These are phyloP conservation scores for Vitis hybrid DNA, from an alignment of 177 flowering plant genomes.

Conservation along the genomic window DNA sequence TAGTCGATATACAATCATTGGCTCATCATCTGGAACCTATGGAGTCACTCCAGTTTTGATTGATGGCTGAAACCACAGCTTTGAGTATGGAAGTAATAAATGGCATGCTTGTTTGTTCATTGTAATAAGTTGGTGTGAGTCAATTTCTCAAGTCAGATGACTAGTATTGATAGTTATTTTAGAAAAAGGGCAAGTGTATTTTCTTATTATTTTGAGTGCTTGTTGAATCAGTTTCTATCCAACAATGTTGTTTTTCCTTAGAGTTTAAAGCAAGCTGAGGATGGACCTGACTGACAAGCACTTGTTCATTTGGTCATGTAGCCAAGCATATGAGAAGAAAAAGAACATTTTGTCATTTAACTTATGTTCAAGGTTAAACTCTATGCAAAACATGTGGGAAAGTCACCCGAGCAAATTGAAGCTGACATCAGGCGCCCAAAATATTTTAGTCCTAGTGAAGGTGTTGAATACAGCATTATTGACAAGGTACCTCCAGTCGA, in stretches of 20 bases:
- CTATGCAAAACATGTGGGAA: constrained; percentile 63
- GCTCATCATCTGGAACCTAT: no score
- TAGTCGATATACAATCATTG: no score
- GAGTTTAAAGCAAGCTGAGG: no score
- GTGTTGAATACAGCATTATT: constrained; percentile 96
- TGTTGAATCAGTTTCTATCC: not conserved
- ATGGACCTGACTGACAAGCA: not conserved
- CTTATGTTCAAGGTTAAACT: constrained; percentile 61
- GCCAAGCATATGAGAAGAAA: not conserved
- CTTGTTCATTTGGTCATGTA: not conserved
- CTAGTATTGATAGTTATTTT: not conserved
- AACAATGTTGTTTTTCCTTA: not conserved
- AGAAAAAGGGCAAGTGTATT: not conserved
- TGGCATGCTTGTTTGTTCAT: not conserved
- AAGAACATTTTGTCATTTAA: not conserved
- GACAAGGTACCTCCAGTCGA: constrained; percentile 64
- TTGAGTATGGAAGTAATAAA: no score
- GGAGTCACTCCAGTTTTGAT: no score
- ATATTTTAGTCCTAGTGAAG: constrained; percentile 93
- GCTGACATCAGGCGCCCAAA: constrained; percentile 85
- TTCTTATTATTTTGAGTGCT: not conserved
- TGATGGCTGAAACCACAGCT: no score
- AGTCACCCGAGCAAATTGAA: constrained; percentile 78
- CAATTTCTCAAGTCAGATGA: not conserved
- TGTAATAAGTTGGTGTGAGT: not conserved